Evolutionary conservation across 2,329 filamentous ascomycete genomes (phyloP).

Genomic region (Hymenoscyphus infarciens): DNA sequence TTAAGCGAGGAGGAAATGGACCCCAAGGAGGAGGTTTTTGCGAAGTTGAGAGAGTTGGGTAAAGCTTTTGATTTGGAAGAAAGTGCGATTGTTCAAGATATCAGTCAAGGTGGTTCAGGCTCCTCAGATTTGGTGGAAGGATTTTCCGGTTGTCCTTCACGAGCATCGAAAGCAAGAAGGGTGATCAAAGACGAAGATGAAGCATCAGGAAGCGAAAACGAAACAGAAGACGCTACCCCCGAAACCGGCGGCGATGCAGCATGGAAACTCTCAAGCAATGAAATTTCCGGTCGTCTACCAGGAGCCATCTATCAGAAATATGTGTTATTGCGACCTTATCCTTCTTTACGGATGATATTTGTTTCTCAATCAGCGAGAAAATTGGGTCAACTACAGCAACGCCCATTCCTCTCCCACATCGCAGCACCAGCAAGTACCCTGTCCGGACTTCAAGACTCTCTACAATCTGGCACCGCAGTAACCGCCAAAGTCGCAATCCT

Average conservation of each 20-base stretch:
- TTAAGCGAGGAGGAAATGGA: conserved; percentile 1
- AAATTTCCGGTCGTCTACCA: conserved; percentile 14
- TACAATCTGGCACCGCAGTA: conserved; percentile 14
- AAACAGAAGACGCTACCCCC: neutral
- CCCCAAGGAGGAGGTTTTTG: conserved; percentile 7
- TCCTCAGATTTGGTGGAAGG: conserved; percentile 37
- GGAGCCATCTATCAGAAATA: conserved; percentile 19
- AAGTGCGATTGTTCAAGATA: conserved; percentile 56
- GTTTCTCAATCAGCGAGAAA: conserved; percentile 13
- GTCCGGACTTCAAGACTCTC: conserved; percentile 11
- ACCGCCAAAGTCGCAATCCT: conserved; percentile 18
- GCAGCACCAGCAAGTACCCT: conserved; percentile 14
- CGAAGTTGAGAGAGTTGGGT: conserved; percentile 12
- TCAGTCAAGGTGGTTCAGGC: conserved; percentile 53
- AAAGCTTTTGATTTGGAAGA: conserved; percentile 62
- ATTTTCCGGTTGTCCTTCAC: neutral
- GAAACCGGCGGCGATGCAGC: neutral
- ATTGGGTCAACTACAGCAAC: conserved; percentile 16
- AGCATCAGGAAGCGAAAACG: neutral
- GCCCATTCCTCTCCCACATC: conserved; percentile 15
- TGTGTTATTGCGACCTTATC: conserved; percentile 17
- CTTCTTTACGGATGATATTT: conserved; percentile 18
- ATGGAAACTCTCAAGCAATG: conserved; percentile 8
- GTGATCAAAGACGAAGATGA: conserved; percentile 11
- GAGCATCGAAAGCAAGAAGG: neutral